phyloP scores from a whole-genome alignment of 352 stramenopile genomes.

The Blastocystis sp. region DNA sequence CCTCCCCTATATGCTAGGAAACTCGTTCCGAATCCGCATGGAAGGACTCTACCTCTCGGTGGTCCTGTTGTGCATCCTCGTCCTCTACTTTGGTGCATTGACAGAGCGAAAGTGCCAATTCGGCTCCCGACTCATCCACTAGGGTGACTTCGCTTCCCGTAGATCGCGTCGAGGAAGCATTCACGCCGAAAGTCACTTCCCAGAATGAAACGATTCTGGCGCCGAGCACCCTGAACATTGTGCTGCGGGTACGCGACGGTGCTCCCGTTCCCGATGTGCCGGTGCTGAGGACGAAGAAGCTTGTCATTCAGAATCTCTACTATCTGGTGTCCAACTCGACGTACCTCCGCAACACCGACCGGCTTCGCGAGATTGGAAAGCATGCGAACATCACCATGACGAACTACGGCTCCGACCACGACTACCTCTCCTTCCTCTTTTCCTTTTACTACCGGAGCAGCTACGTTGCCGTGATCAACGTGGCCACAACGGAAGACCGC shows the following conservation, averaged over 20 bases:
- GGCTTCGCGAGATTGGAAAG: neutral
- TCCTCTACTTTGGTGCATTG: too few species aligned
- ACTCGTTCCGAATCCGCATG: too few species aligned
- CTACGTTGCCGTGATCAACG: neutral
- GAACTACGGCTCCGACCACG: slow-evolving; percentile 38
- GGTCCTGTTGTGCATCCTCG: too few species aligned
- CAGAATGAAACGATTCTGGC: slow-evolving; percentile 1
- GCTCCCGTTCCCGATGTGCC: neutral
- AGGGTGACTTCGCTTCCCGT: too few species aligned
- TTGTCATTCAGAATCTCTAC: slow-evolving; percentile 20
- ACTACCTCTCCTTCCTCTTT: slow-evolving; percentile 56
- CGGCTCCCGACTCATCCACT: too few species aligned
- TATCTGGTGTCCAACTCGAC: slow-evolving; percentile 31
- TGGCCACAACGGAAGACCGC: neutral
- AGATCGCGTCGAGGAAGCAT: too few species aligned
- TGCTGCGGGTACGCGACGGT: neutral
- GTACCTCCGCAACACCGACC: neutral
- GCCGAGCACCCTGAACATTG: slow-evolving; percentile 4
- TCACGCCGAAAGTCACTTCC: too few species aligned
- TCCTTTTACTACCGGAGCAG: slow-evolving; percentile 43
- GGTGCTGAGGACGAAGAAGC: neutral
- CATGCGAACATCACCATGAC: slow-evolving; percentile 40
- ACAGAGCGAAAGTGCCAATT: too few species aligned
- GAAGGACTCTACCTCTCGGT: too few species aligned
- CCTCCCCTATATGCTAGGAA: too few species aligned